Percentiles rank a stretch among this genome's conserved stretches.
Conservation (phyloP, 768 basidiomycete genomes). For the Saitozyma podzolica region DNA sequence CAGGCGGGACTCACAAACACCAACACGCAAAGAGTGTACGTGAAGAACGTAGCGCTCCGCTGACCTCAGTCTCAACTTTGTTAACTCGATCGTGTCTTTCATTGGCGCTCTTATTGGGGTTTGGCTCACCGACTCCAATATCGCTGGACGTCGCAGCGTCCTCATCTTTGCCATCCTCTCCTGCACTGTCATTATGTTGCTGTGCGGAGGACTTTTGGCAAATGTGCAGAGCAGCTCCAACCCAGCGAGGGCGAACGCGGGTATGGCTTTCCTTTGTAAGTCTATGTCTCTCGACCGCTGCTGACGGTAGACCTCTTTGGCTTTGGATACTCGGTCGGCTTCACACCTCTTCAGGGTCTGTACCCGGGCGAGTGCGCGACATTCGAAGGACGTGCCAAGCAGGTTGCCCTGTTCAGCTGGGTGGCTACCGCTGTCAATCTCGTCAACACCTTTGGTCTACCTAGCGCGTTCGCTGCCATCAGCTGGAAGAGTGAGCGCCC, state of each 20-base stretch:
- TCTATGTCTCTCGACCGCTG: conserved; percentile 2
- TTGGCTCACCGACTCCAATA: too few relatives aligned
- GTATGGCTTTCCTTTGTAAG: conserved; percentile 57
- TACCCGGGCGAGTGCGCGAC: conserved; percentile 61
- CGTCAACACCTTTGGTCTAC: conserved; percentile 35
- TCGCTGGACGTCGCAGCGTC: too few relatives aligned
- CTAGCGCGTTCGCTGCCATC: conserved; percentile 17
- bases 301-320: conserved; percentile 22
- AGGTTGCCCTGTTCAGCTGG: conserved; percentile 58
- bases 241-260: conserved; percentile 55
- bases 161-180: too few relatives aligned
- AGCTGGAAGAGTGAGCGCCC: conserved; percentile 24
- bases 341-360: conserved; percentile 62
- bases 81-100: conserved; percentile 61
- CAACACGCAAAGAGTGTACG: conserved; percentile 39
- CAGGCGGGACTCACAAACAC: conserved; percentile 51
- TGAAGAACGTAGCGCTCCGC: too few relatives aligned
- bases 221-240: too few relatives aligned
- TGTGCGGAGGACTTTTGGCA: too few relatives aligned
- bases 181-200: too few relatives aligned
- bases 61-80: conserved; percentile 56
- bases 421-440: conserved; percentile 55
- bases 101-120: conserved; percentile 51
- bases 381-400: conserved; percentile 61
- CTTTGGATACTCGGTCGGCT: conserved; percentile 60